These are phyloP conservation scores for Miscanthus sacchariflorus DNA, from an alignment of 202 grass and related monocot species.

Conservation along the genomic window DNA sequence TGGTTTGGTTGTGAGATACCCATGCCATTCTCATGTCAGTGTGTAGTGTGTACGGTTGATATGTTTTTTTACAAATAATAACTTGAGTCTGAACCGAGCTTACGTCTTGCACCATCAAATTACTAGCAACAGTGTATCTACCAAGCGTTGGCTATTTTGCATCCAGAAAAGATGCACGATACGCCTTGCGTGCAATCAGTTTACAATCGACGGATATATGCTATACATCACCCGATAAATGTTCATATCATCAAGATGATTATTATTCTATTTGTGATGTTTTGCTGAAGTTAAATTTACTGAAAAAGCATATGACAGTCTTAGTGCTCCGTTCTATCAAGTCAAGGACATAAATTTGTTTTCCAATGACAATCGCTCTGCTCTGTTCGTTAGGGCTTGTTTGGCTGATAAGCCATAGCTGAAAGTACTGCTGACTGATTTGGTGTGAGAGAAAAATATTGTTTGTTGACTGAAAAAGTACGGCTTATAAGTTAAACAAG, in stretches of 20 bases:
- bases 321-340: neutral
- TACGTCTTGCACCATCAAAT: neutral
- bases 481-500: too few species aligned
- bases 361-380: neutral
- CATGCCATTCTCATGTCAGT: neutral
- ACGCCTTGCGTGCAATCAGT: neutral
- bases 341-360: neutral
- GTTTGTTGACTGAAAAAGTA: too few species aligned
- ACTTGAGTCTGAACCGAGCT: constrained; percentile 7
- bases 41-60: constrained; percentile 24
- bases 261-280: neutral
- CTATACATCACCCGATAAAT: neutral
- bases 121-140: neutral
- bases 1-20: constrained; percentile 40
- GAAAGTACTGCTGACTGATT: too few species aligned
- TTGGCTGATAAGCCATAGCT: too few species aligned
- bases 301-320: neutral
- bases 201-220: neutral
- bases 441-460: too few species aligned
- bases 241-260: neutral
- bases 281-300: neutral
- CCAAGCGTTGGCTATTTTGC: neutral
- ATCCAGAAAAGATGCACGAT: neutral
- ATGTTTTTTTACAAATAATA: constrained; percentile 31
- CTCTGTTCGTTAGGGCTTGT: too few species aligned